A percentile compares a stretch with the other conserved stretches of the same genome.
Evolutionary conservation across 2,329 filamentous ascomycete species (phyloP).

Genomic region (Aspergillus felis): DNA sequence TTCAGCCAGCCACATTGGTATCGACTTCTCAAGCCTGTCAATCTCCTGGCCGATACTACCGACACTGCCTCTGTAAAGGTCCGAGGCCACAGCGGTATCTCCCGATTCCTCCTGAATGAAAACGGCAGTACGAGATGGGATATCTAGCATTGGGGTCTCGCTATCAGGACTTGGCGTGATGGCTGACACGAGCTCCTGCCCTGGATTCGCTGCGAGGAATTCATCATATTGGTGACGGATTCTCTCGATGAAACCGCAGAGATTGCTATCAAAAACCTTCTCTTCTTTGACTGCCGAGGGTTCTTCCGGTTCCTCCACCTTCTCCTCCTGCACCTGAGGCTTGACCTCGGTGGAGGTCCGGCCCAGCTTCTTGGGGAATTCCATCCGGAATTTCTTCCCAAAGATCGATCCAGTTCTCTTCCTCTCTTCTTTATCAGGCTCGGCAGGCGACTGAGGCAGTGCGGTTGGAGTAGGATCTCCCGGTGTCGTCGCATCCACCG

Average conservation of each 20-base stretch:
- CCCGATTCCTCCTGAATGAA: slow-evolving; percentile 64
- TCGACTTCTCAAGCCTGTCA: slow-evolving; percentile 78
- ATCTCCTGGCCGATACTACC: slow-evolving; percentile 71
- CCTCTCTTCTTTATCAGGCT: slow-evolving; percentile 59
- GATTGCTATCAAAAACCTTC: slow-evolving; percentile 44
- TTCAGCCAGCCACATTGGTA: slow-evolving; percentile 89
- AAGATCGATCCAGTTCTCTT: slow-evolving; percentile 60
- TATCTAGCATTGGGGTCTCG: slow-evolving; percentile 44
- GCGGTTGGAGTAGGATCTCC: slow-evolving; percentile 44
- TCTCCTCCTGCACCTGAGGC: slow-evolving; percentile 70
- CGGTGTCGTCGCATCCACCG: slow-evolving; percentile 45
- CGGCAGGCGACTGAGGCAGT: slow-evolving; percentile 50
- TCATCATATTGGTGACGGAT: slow-evolving; percentile 46
- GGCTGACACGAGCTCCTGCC: slow-evolving; percentile 33
- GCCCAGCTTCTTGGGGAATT: slow-evolving; percentile 73
- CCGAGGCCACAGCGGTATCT: slow-evolving; percentile 64
- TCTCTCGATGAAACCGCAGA: slow-evolving; percentile 44
- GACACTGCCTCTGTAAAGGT: slow-evolving; percentile 88
- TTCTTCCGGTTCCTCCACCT: slow-evolving; percentile 53
- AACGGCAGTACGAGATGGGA: slow-evolving; percentile 52
- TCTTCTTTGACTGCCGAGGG: slow-evolving; percentile 49
- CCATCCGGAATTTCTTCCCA: slow-evolving; percentile 78
- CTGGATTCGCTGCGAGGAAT: slow-evolving; percentile 35
- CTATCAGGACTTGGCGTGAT: slow-evolving; percentile 42
- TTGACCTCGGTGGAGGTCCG: slow-evolving; percentile 67